phyloP scores from a whole-genome alignment of 2,329 filamentous ascomycete genomes.

The Apiospora kogelbergensis region DNA sequence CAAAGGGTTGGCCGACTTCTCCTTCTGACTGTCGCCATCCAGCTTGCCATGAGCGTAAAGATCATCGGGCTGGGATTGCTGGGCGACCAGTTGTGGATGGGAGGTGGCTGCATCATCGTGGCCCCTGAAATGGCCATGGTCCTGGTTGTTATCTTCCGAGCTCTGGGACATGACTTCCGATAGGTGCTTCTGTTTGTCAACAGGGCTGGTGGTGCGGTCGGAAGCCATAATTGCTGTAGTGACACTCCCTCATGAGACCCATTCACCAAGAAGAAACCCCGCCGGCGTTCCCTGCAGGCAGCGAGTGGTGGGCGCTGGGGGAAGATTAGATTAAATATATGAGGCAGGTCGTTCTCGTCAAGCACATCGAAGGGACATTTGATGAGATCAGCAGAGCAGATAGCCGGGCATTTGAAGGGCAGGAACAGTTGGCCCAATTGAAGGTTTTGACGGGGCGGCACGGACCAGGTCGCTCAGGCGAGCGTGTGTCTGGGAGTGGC shows the following conservation, averaged over 20 bases:
- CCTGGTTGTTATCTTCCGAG: background rate
- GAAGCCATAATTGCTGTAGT: slow-evolving; percentile 1
- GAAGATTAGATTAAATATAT: background rate
- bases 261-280: background rate
- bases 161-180: background rate
- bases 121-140: background rate
- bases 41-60: slow-evolving; percentile 8
- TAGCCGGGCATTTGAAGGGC: slow-evolving; percentile 4
- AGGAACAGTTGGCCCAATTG: slow-evolving; percentile 7
- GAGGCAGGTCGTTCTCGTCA: background rate
- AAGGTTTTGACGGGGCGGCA: slow-evolving; percentile 8
- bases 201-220: slow-evolving; percentile 1
- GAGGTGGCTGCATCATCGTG: background rate
- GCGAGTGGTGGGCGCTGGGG: background rate
- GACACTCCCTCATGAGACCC: slow-evolving; percentile 7
- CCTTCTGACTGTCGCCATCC: slow-evolving; percentile 6
- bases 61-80: slow-evolving; percentile 7
- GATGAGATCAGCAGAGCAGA: slow-evolving; percentile 8
- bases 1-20: slow-evolving; percentile 7
- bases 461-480: slow-evolving; percentile 7
- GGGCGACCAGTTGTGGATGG: background rate
- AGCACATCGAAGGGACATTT: background rate
- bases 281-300: background rate
- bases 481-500: background rate
- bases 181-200: background rate